Percentiles rank a stretch among this genome's conserved stretches.
phyloP scores from a whole-genome alignment of 805 yeast species.

The Candida bentonensis region DNA sequence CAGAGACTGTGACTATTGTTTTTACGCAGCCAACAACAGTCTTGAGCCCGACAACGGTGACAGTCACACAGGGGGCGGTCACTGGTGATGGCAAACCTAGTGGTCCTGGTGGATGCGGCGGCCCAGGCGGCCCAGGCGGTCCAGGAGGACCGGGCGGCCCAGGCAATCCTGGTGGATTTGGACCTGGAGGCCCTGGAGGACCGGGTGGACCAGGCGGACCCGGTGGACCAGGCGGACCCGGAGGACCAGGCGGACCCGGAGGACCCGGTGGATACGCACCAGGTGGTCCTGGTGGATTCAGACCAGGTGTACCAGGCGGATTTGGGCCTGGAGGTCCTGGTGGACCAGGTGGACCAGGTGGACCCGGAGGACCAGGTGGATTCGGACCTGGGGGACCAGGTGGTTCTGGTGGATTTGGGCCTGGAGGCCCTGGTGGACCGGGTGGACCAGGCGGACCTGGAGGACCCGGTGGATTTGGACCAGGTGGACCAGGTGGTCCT shows the following conservation, averaged over 20 bases:
- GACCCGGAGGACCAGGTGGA: constrained; percentile 1
- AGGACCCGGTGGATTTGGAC: no score
- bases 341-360: neutral
- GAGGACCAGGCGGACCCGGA: no score
- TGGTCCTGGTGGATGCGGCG: no score
- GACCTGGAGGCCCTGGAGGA: neutral
- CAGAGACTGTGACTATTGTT: neutral
- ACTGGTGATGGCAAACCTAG: no score
- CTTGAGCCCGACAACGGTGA: no score
- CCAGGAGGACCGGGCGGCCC: neutral
- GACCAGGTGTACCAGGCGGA: no score
- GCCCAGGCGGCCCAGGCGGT: neutral
- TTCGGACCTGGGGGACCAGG: neutral
- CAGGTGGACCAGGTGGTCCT: no score
- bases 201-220: neutral
- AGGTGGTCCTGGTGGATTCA: no score
- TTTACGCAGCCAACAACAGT: no score
- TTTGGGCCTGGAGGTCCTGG: neutral
- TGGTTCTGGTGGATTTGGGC: neutral
- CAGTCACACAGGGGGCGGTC: no score
- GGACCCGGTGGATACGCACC: no score
- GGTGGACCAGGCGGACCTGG: neutral
- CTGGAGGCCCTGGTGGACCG: neutral
- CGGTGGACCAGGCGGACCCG: neutral
- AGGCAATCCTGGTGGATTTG: neutral